Evolutionary conservation across 2,329 filamentous ascomycete species (phyloP).

Genomic region (Sarocladium kiliense): DNA sequence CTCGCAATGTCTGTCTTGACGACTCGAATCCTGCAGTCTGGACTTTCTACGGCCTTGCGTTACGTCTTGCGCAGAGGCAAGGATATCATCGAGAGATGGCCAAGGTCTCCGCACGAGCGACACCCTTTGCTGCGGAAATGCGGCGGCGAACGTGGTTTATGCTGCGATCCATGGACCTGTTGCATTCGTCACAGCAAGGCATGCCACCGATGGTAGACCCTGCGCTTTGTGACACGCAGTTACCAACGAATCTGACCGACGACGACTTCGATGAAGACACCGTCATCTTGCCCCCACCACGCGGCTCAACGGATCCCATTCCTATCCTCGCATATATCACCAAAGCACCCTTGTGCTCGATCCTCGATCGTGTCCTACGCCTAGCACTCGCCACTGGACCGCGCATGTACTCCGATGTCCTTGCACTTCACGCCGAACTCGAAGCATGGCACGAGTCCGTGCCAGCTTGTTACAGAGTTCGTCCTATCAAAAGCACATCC

Average conservation of each 20-base stretch:
- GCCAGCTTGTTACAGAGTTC: slow-evolving; percentile 34
- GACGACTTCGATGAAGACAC: slow-evolving; percentile 46
- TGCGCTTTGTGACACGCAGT: slow-evolving; percentile 39
- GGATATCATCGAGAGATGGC: slow-evolving; percentile 46
- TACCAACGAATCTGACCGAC: slow-evolving; percentile 42
- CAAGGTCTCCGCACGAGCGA: slow-evolving; percentile 33
- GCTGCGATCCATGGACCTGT: slow-evolving; percentile 40
- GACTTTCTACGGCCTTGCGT: slow-evolving; percentile 40
- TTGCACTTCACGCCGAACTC: slow-evolving; percentile 34
- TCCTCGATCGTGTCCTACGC: slow-evolving; percentile 38
- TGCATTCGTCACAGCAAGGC: slow-evolving; percentile 48
- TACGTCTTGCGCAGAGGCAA: slow-evolving; percentile 44
- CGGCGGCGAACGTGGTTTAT: slow-evolving; percentile 44
- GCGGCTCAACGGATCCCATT: slow-evolving; percentile 37
- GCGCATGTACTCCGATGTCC: slow-evolving; percentile 28
- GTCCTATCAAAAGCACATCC: slow-evolving; percentile 35
- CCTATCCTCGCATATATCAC: slow-evolving; percentile 36
- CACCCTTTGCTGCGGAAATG: slow-evolving; percentile 46
- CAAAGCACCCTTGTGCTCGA: slow-evolving; percentile 37
- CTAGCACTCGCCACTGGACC: slow-evolving; percentile 32
- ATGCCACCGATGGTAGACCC: slow-evolving; percentile 44
- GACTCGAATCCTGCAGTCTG: slow-evolving; percentile 40
- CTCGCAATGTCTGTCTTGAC: slow-evolving; percentile 33
- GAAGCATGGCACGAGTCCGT: slow-evolving; percentile 29
- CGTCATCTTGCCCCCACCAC: slow-evolving; percentile 34